Base-by-base conservation (phyloP, 1,284 basidiomycete species). In the Fomitiporia mediterranea region DNA sequence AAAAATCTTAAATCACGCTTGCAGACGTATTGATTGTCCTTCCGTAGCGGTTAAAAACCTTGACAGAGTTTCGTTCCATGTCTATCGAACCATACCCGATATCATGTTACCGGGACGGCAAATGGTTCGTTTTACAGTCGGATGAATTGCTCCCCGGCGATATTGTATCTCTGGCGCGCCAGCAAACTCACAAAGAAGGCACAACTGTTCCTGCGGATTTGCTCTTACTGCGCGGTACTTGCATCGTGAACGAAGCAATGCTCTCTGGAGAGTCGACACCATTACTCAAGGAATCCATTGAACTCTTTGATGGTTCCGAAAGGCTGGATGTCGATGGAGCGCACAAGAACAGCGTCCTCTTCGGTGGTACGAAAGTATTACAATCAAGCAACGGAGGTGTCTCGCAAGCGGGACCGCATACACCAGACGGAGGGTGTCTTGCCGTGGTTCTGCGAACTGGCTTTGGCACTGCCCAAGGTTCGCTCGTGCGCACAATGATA, bases 241-340 rank as follows among this genome's bases (percentile, higher is more conserved):
- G 86, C 63, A 98, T 98, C 64, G 94, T 97, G 61, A 98, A 97
- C 70, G 94, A 98, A 69, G 94, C 95, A 15, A 98, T 98, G 95
- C 76, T 98, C 4, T 96, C 93, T 1, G 95, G 95, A 55, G 94
- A 98, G 74, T 96, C 93, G 1, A 98, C 95, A 0, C 94, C 94
- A 0, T 76, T 98, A 5, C 78, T 98, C 53, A 98, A 98, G 69
- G 95, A 98, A 67, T 91, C 89, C 17, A 86, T 96, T 56, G 88
- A 93, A 60, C 78, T 97, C 1, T 77, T 92, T n/a, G 89, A 94
- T 13, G 74, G 77, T 0, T 68, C 72, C 3, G 94, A 96, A 60
- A 76, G 71, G 27, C 78, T 97, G 32, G 91, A 96, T 66, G 86
- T 92, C 32, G 91, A 96, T 65, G 84, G 84, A 13, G 72, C 76